These are phyloP conservation scores for Phylloporus rhodoxanthus DNA, from an alignment of 768 basidiomycete genomes.

Conservation along the genomic window DNA sequence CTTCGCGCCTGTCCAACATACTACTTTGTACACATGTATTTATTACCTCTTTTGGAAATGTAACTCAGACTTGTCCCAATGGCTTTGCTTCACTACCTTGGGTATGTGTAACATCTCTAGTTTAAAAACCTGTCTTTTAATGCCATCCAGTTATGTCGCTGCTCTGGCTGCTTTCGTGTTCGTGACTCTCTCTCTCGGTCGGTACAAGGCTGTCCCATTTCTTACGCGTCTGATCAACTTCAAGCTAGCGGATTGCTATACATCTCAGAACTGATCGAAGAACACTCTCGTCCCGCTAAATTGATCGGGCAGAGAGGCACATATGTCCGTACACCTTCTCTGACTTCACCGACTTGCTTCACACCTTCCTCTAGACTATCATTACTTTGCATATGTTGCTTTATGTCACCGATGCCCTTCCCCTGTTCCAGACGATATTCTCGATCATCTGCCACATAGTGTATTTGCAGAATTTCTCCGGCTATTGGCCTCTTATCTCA, in stretches of 20 bases:
- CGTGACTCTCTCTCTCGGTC: conserved; percentile 87
- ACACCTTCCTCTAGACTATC: conserved; percentile 50
- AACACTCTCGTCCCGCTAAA: conserved; percentile 82
- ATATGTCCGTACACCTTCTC: conserved; percentile 56
- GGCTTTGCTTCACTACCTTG: conserved; percentile 60
- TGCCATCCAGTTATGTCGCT: conserved; percentile 57
- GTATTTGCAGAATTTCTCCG: conserved; percentile 90
- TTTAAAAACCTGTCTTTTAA: neutral
- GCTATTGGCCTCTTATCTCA: conserved; percentile 88
- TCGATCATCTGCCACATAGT: conserved; percentile 80
- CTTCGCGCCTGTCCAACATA: conserved; percentile 44
- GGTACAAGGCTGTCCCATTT: conserved; percentile 20
- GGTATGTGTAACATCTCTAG: conserved; percentile 34
- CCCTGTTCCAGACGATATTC: conserved; percentile 66
- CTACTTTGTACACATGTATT: neutral
- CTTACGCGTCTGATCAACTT: conserved; percentile 6
- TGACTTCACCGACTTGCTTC: neutral
- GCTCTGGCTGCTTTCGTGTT: conserved; percentile 77
- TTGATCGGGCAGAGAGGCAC: conserved; percentile 76
- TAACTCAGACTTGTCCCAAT: conserved; percentile 15
- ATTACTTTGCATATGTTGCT: conserved; percentile 73
- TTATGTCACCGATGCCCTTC: conserved; percentile 76
- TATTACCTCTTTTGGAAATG: neutral
- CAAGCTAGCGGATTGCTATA: conserved; percentile 90
- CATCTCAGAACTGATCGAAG: conserved; percentile 93